phyloP scores from a whole-genome alignment of 768 basidiomycete species.

The Phylloporus arenicola region DNA sequence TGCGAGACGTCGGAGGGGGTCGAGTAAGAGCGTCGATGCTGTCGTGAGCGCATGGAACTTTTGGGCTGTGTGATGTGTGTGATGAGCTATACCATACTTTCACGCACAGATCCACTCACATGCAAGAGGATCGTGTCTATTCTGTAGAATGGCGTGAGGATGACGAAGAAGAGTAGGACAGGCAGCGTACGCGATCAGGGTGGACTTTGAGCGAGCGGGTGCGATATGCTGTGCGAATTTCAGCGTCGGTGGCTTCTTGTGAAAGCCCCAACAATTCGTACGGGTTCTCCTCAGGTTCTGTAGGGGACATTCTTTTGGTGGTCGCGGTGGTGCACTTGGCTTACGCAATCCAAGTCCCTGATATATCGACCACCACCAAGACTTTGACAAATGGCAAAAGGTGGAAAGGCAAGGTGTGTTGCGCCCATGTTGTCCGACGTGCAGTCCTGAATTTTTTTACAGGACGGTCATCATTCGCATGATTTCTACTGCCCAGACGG shows the following conservation, averaged over 20 bases:
- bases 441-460: not conserved
- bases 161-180: constrained; percentile 11
- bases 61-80: constrained; percentile 39
- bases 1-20: constrained; percentile 71
- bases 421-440: not conserved
- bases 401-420: constrained; percentile 54
- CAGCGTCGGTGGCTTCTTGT: constrained; percentile 65
- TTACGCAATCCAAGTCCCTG: constrained; percentile 10
- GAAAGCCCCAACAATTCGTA: constrained; percentile 66
- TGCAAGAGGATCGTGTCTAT: constrained; percentile 76
- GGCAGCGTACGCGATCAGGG: constrained; percentile 66
- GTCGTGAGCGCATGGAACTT: constrained; percentile 83
- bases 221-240: constrained; percentile 76
- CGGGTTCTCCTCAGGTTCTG: constrained; percentile 61
- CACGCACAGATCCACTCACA: constrained; percentile 32
- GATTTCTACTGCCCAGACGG: constrained; percentile 87
- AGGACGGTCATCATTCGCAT: constrained; percentile 85
- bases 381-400: constrained; percentile 45
- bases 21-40: constrained; percentile 76
- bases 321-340: not conserved
- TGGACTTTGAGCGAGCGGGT: constrained; percentile 80
- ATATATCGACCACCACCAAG: constrained; percentile 4
- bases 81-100: not conserved
- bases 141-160: constrained; percentile 37
- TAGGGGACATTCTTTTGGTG: constrained; percentile 19